A percentile compares a stretch with the other conserved stretches of the same genome.
These are phyloP conservation scores for Coemansia sp. DNA, from an alignment of 192 early-diverging fungal species.

Conservation along the genomic window DNA sequence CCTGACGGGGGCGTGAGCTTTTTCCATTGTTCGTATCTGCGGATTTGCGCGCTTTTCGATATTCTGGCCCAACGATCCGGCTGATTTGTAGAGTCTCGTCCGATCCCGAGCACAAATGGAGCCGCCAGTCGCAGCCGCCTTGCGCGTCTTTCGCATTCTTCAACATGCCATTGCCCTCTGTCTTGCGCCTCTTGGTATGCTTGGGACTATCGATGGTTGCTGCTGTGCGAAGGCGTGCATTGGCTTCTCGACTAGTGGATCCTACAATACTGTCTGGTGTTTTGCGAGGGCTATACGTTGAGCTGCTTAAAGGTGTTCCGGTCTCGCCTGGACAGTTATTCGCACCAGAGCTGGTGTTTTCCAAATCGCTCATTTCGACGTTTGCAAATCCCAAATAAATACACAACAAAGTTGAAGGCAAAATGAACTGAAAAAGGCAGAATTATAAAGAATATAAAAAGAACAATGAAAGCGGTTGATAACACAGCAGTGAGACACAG, in stretches of 20 bases:
- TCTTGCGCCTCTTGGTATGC: conserved; percentile 20
- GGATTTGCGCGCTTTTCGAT: background rate
- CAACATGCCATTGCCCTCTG: background rate
- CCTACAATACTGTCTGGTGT: background rate
- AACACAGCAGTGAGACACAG: no score
- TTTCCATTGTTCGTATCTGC: background rate
- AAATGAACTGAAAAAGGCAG: background rate
- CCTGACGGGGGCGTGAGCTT: background rate
- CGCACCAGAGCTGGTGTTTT: background rate
- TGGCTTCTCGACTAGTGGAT: background rate
- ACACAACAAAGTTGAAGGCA: background rate
- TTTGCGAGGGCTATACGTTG: background rate
- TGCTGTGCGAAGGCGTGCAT: background rate
- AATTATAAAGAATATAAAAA: background rate
- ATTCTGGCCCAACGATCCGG: background rate
- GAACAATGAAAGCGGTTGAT: no score
- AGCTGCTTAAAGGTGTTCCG: background rate
- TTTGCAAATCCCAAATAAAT: background rate
- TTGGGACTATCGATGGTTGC: background rate
- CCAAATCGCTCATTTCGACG: conserved; percentile 3
- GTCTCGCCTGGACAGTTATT: background rate
- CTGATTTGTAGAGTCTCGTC: conserved; percentile 52
- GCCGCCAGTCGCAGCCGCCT: conserved; percentile 19
- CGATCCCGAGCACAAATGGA: conserved; percentile 20
- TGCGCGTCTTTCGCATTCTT: background rate